Evolutionary conservation across 2,329 filamentous ascomycete species (phyloP).

Genomic region (Talaromyces sp.): DNA sequence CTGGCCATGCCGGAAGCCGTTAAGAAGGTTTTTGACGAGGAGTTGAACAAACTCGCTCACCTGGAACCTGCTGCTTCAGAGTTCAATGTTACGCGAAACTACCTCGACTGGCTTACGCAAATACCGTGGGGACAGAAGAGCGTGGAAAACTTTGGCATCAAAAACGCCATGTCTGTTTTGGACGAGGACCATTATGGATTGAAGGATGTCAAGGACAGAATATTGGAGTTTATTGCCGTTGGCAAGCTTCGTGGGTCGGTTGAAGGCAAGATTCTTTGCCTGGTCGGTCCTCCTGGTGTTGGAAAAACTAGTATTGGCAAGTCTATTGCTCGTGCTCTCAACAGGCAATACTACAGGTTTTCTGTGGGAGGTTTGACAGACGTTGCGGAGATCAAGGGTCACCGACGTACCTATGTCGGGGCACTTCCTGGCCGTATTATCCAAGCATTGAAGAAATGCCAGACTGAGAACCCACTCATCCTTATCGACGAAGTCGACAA

Average conservation of each 20-base stretch:
- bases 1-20: slow-evolving; percentile 96
- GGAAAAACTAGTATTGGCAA: slow-evolving; percentile 99
- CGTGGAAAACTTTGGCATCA: slow-evolving; percentile 92
- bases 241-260: slow-evolving; percentile 95
- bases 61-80: slow-evolving; percentile 94
- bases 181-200: slow-evolving; percentile 96
- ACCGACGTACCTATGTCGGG: slow-evolving; percentile 92
- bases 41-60: slow-evolving; percentile 93
- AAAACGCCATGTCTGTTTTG: slow-evolving; percentile 81
- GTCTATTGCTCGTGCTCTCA: slow-evolving; percentile 89
- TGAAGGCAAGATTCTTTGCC: slow-evolving; percentile 96
- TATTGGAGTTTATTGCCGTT: slow-evolving; percentile 95
- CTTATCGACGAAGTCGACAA: slow-evolving; percentile 98
- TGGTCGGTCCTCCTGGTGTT: slow-evolving; percentile 94
- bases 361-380: slow-evolving; percentile 95
- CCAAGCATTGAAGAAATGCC: slow-evolving; percentile 96
- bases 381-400: slow-evolving; percentile 97
- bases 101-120: slow-evolving; percentile 96
- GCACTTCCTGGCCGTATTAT: slow-evolving; percentile 94
- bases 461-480: slow-evolving; percentile 95
- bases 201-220: slow-evolving; percentile 97
- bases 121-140: slow-evolving; percentile 96
- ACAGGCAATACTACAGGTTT: slow-evolving; percentile 96
- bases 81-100: slow-evolving; percentile 97
- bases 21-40: slow-evolving; percentile 96